These are phyloP conservation scores for Madurella mycetomatis DNA, from an alignment of 2,329 filamentous ascomycete species.

Conservation along the genomic window DNA sequence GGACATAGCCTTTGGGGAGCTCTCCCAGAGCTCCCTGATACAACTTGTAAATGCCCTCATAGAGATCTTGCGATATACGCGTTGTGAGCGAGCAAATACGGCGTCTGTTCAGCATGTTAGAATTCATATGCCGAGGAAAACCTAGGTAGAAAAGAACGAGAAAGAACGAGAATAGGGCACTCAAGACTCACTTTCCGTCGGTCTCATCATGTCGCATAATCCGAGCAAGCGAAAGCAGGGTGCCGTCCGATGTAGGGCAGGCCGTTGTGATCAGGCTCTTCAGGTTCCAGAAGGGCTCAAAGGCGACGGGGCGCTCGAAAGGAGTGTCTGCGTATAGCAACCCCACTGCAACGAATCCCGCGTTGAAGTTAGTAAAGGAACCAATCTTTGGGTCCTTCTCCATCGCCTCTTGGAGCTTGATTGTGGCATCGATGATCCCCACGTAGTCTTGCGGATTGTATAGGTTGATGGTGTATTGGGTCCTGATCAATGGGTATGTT, in stretches of 20 bases:
- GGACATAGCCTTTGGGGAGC: not conserved
- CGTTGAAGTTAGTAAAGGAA: slow-evolving; percentile 1
- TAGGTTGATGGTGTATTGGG: not conserved
- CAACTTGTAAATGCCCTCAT: not conserved
- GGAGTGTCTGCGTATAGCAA: not conserved
- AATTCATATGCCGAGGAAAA: too few relatives aligned
- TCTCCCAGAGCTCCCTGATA: not conserved
- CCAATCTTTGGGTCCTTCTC: not conserved
- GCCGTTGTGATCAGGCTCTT: not conserved
- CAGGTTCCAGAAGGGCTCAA: not conserved
- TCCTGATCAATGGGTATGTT: not conserved
- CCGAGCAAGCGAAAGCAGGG: not conserved
- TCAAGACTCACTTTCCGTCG: not conserved
- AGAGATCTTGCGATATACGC: not conserved
- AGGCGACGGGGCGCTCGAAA: not conserved
- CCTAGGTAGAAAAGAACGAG: too few relatives aligned
- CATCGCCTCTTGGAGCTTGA: not conserved
- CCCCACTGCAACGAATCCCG: not conserved
- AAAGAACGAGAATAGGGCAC: too few relatives aligned
- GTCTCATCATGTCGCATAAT: not conserved
- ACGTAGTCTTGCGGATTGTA: not conserved
- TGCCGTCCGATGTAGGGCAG: not conserved
- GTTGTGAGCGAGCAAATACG: not conserved
- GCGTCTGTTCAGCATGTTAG: not conserved
- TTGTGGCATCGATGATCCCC: not conserved